Percentiles rank a stretch among this genome's conserved stretches.
Evolutionary conservation across 139 green algal genomes (phyloP).

Genomic region (Tetradesmus obliquus): DNA sequence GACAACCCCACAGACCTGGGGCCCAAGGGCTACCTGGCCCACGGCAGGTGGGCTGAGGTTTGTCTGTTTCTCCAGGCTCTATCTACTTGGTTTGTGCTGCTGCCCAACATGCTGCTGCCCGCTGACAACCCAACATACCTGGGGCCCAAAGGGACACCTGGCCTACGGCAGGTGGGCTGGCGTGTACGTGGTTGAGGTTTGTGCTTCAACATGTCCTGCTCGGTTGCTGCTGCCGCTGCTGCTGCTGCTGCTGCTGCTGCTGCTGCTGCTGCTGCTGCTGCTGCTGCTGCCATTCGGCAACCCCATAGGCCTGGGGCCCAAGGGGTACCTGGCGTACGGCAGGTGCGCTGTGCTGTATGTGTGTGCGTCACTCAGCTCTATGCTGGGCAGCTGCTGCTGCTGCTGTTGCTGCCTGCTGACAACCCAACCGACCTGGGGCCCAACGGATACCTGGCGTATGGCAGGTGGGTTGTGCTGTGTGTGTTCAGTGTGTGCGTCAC

Average conservation of each 20-base stretch:
- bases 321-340: constrained; percentile 66
- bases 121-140: no score
- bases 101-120: no score
- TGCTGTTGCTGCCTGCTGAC: constrained; percentile 15
- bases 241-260: no score
- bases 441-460: constrained; percentile 67
- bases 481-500: background rate
- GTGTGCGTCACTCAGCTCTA: no score
- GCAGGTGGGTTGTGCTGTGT: constrained; percentile 18
- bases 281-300: constrained; percentile 37
- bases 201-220: background rate
- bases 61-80: no score
- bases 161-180: no score
- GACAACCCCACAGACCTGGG: constrained; percentile 65
- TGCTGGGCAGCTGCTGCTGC: no score
- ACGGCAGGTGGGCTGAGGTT: constrained; percentile 39
- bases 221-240: no score
- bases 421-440: constrained; percentile 55
- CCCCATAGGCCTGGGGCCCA: constrained; percentile 66
- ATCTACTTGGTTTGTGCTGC: no score
- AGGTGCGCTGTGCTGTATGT: background rate
- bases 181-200: no score
- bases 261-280: no score
- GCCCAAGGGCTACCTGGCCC: constrained; percentile 68
- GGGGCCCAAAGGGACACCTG: no score